These are phyloP conservation scores for Cryptococcus depauperatus DNA, from an alignment of 1,284 basidiomycete genomes.

Conservation along the genomic window DNA sequence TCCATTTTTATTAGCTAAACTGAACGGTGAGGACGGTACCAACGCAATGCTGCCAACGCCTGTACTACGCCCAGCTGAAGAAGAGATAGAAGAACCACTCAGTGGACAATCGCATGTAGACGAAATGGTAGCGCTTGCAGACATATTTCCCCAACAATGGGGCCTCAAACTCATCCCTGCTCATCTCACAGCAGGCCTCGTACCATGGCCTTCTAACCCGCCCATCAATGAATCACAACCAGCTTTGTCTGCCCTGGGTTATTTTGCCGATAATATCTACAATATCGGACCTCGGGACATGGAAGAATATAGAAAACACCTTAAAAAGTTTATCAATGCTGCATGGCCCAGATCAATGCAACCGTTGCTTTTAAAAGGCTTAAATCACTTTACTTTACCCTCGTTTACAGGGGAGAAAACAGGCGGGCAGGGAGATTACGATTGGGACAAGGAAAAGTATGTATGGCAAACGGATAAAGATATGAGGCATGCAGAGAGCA, in stretches of 20 bases:
- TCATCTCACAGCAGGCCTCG: constrained; percentile 17
- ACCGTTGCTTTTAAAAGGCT: constrained; percentile 8
- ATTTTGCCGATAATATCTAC: constrained; percentile 32
- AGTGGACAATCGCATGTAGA: constrained; percentile 4
- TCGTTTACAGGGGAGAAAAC: neutral
- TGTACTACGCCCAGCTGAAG: neutral
- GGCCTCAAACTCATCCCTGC: constrained; percentile 21
- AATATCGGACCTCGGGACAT: constrained; percentile 18
- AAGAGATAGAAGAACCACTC: neutral
- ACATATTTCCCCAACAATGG: constrained; percentile 17
- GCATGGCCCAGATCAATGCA: constrained; percentile 17
- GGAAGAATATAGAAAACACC: constrained; percentile 15
- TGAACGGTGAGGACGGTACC: neutral
- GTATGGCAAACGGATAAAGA: constrained; percentile 45
- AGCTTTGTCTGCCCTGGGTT: constrained; percentile 25
- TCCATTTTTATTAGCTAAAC: neutral
- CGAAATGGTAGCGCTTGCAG: constrained; percentile 9
- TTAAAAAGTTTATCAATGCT: constrained; percentile 21
- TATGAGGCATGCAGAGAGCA: constrained; percentile 4
- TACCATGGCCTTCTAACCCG: constrained; percentile 22
- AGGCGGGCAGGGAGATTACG: constrained; percentile 2
- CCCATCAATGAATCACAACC: constrained; percentile 7
- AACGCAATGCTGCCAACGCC: neutral
- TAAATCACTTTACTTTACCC: constrained; percentile 15
- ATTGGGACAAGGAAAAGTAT: constrained; percentile 22